Evolutionary conservation across 1,284 basidiomycete genomes (phyloP).

Genomic region (Coniferiporia sulphurascens): DNA sequence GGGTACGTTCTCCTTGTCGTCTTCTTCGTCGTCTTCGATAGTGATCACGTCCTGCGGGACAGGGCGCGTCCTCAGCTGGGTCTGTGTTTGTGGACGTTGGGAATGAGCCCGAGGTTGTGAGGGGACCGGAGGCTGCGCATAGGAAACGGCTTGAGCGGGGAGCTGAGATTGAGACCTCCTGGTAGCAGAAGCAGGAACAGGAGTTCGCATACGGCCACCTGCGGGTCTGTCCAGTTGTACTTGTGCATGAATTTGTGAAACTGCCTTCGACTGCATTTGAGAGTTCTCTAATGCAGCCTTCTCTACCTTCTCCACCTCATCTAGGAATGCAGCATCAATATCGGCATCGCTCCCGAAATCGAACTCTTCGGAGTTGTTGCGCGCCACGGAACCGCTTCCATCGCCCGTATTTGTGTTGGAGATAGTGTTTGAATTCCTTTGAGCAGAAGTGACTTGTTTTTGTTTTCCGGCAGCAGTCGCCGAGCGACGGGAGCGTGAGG

Average conservation of each 20-base stretch:
- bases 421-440: too few species aligned
- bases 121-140: not conserved
- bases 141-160: not conserved
- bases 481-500: slow-evolving; percentile 16
- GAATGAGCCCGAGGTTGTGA: not conserved
- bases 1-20: slow-evolving; percentile 60
- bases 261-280: not conserved
- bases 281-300: slow-evolving; percentile 33
- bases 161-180: not conserved
- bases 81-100: not conserved
- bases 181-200: not conserved
- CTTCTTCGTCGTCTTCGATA: slow-evolving; percentile 43
- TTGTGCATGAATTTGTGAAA: too few species aligned
- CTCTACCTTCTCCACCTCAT: slow-evolving; percentile 29
- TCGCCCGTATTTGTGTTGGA: not conserved
- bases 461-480: slow-evolving; percentile 16
- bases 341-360: slow-evolving; percentile 27
- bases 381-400: slow-evolving; percentile 22
- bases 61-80: not conserved
- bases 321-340: slow-evolving; percentile 35
- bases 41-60: slow-evolving; percentile 30
- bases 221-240: too few species aligned
- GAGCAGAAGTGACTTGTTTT: slow-evolving; percentile 12
- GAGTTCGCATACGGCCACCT: too few species aligned
- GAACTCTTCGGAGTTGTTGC: slow-evolving; percentile 25